These are phyloP conservation scores for Candida nonsorbophila DNA, from an alignment of 805 yeast species.

Conservation along the genomic window DNA sequence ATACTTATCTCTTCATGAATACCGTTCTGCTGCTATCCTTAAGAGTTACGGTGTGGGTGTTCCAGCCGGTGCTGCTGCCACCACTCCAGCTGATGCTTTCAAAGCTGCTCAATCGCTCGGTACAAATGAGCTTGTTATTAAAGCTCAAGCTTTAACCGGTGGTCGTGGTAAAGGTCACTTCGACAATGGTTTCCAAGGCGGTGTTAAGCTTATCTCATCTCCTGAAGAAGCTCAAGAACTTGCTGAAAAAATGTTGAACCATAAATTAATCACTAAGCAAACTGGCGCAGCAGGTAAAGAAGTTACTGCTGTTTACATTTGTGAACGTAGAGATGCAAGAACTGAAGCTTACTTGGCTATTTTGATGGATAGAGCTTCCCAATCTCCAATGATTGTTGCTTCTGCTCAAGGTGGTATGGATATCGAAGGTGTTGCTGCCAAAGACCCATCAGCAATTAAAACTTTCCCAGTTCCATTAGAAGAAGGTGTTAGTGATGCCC, in stretches of 20 bases:
- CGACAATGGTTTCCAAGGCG: slow-evolving; percentile 93
- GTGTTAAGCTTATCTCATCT: slow-evolving; percentile 83
- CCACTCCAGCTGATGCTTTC: slow-evolving; percentile 83
- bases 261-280: slow-evolving; percentile 95
- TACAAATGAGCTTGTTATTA: slow-evolving; percentile 82
- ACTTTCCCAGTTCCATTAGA: slow-evolving; percentile 75
- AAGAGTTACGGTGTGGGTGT: slow-evolving; percentile 82
- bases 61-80: slow-evolving; percentile 88
- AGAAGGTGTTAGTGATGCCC: slow-evolving; percentile 71
- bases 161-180: slow-evolving; percentile 99
- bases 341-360: slow-evolving; percentile 96
- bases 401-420: slow-evolving; percentile 99
- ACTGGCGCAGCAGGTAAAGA: slow-evolving; percentile 96
- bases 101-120: slow-evolving; percentile 72
- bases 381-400: slow-evolving; percentile 89
- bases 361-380: slow-evolving; percentile 88
- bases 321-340: slow-evolving; percentile 87
- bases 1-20: slow-evolving; percentile 89
- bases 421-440: slow-evolving; percentile 96
- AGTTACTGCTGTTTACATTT: slow-evolving; percentile 94
- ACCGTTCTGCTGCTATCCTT: slow-evolving; percentile 86
- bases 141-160: slow-evolving; percentile 98
- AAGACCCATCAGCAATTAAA: slow-evolving; percentile 86
- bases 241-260: slow-evolving; percentile 85
- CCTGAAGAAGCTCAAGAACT: slow-evolving; percentile 83